Evolutionary conservation across 345 rosid genomes (phyloP), one percentile per base, ranked within the genome.

Genomic region (Salix exigua): DNA sequence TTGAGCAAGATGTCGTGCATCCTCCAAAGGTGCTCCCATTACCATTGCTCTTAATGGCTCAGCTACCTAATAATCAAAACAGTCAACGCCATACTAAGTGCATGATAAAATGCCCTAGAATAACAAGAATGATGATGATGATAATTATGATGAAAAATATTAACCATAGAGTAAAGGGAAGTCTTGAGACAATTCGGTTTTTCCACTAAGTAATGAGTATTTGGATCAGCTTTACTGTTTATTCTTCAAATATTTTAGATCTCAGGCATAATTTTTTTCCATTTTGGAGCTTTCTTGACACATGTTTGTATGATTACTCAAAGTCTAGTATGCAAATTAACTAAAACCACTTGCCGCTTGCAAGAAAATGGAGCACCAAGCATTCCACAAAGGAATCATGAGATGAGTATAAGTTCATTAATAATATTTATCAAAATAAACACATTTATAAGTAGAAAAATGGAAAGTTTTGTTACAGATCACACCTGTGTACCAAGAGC

Each of bases 1-100:
- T 72, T 92, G 98, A 66, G 98, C 95, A 86, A 94, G 92, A 89
- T 92, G 97, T 23, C 98, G 88, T 19, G 98, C 98, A 84, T 94
- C 98, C 76, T 92, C 98, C 78, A 94, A 78, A 10, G 97, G 97
- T 78, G 97, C 90, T 82, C 95, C 98, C 90, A 83, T 89, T 68
- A 92, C 93, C 98, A 94, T 94, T 61, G 97, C 92, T 81, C 97
- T 87, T 75, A 94, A 73, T 71, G 98, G 98, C 82, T 94, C 98
- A 68, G 97, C 97, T 66, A 94, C 94, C 98, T 94, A 84, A 83
- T 28, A 80, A 67, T 64, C 30, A 81, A 75, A 74, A 23, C 65
- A 72, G 40, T 74, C 42, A 80, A 84, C n/a, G 58, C 38, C 62
- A 48, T 33, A 82, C 64, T 28, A 79, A 23, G 58, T 66, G 35